Base-by-base conservation (phyloP, 2,329 filamentous ascomycete species). In the Epichloe glyceriae region DNA sequence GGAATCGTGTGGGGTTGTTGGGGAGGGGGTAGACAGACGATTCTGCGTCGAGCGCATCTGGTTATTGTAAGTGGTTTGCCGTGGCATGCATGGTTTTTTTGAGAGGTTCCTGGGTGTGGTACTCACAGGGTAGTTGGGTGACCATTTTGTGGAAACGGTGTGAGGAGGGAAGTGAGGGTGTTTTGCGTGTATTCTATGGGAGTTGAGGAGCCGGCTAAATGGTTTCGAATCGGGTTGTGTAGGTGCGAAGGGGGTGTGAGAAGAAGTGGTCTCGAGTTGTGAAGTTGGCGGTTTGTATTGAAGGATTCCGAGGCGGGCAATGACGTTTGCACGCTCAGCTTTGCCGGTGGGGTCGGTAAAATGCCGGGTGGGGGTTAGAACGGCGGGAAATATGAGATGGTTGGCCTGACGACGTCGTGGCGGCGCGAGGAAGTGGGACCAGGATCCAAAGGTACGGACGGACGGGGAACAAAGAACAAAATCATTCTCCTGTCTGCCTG, bases 21-120 rank as follows among this genome's bases (percentile, higher is more conserved):
- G 34, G 1, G 20, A 41, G 8, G 44, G 20, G 37, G 42, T 38
- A 42, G 37, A 69, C 76, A 62, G 63, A 91, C 87, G 86, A 95
- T 75, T 98, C 93, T 62, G 93, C 93, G 72, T 98, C 93, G 59
- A 94, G 89, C 63, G 93, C 93, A 76, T 97, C 93, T 97, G 52
- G 30, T 19, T 8, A 5, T 20, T 14, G 17, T 53, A 33, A 46
- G 51, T 44, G 38, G 33, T 22, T 34, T 41, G 20, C 38, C 35
- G 41, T 7, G 38, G 33, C 26, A 2, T 37, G 7, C 1, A n/a
- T 10, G 37, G 22, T 46, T 19, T 40, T 17, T 19, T 34, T 17
- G 20, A 20, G 34, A 5, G 15, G 11, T n/a, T 30, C 19, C 10
- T 4, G 33, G 35, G 3, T 33, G 39, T 22, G 15, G 12, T 47